These are phyloP conservation scores for Starmerella vaccinii DNA, from an alignment of 805 yeast genomes.

Conservation along the genomic window DNA sequence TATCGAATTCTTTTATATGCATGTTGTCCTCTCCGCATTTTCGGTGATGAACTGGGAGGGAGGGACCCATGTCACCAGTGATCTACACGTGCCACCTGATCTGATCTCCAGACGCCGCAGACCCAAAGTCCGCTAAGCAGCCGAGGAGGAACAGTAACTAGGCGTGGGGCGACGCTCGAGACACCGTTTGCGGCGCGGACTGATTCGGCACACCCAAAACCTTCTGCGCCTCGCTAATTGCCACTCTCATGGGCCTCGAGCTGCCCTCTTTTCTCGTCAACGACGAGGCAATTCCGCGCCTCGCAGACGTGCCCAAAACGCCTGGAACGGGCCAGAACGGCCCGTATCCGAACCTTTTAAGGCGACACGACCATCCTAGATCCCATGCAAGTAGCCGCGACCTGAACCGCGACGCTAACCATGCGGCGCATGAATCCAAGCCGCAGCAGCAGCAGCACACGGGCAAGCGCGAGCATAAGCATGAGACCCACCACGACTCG, in stretches of 20 bases:
- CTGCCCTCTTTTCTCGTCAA: conserved; percentile 21
- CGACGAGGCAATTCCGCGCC: conserved; percentile 18
- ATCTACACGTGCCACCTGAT: conserved; percentile 6
- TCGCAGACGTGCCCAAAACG: conserved; percentile 16
- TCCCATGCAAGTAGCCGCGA: not conserved
- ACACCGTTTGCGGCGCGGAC: too few relatives aligned
- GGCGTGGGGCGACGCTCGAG: too few relatives aligned
- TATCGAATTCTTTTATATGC: too few relatives aligned
- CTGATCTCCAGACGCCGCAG: not conserved
- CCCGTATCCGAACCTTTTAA: conserved; percentile 18
- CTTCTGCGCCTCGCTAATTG: not conserved
- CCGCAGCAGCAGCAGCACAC: not conserved
- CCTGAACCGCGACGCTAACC: not conserved
- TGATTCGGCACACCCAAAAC: too few relatives aligned
- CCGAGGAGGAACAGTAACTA: not conserved
- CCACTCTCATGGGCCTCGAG: conserved; percentile 15
- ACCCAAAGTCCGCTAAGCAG: not conserved
- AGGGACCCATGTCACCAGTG: too few relatives aligned
- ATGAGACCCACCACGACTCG: not conserved
- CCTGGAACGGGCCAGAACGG: conserved; percentile 19
- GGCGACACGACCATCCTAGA: not conserved
- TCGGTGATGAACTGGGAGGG: too few relatives aligned
- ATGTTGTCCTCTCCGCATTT: too few relatives aligned
- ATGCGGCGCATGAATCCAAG: not conserved
- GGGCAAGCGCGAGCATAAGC: not conserved